Evolutionary conservation across 371 early-diverging fungal genomes (phyloP), one percentile per base, ranked within the genome.

Genomic region (Nematocida sp.): DNA sequence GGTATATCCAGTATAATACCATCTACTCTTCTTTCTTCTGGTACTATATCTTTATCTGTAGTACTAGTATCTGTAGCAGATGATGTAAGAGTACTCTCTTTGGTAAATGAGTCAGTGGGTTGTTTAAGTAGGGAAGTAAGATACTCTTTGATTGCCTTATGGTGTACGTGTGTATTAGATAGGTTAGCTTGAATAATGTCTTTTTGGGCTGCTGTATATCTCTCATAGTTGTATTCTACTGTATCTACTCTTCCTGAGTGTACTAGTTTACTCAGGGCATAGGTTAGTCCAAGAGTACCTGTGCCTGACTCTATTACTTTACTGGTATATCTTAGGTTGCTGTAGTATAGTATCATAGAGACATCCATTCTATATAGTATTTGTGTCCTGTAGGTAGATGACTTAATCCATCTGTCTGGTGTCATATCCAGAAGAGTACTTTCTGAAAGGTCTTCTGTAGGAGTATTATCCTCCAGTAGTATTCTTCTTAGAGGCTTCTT

Each of bases 331-430:
- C 41, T 19, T 7, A 78, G 43, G n/a, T 67, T 52, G 32, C 75
- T 27, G 11, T 46, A 35, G 61, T 65, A 60, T 1, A 78, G n/a
- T 37, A 78, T 78, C 21, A 52, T 19, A 5, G 66, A 51, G 17
- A 55, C 58, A 46, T 78, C 78, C n/a, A 45, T 41, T 45, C 76
- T 38, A 63, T 63, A 78, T 31, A 78, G 46, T 4, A 78, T 78
- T 49, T 78, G 78, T 35, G 78, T 78, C 17, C 61, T 32, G 49
- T 57, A 47, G 13, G 60, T 13, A 1, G 61, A 57, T 37, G 74
- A 43, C 34, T 61, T 70, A 13, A 70, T 47, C 74, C 74, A 70
- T 49, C 58, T 27, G 62, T 70, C 48, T 15, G 11, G 27, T n/a
- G 61, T 46, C 9, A 61, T 35, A n/a, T 21, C 27, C 19, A 47